Evolutionary conservation across 805 yeast species (phyloP).

Genomic region (Millerozyma miso): DNA sequence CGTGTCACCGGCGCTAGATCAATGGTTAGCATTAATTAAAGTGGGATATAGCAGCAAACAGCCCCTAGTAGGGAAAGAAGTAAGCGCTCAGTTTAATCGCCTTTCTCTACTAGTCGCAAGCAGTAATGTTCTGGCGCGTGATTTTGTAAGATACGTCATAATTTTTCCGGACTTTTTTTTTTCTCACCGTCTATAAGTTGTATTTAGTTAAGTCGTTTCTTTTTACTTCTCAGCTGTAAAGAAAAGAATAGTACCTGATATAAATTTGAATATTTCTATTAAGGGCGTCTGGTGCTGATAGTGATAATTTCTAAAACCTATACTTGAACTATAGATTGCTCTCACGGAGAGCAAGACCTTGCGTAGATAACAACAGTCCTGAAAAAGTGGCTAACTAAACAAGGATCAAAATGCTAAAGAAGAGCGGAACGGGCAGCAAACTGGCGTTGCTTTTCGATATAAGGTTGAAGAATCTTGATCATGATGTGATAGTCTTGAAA

Average conservation of each 20-base stretch:
- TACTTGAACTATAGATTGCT: slow-evolving; percentile 3
- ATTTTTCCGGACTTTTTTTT: neutral
- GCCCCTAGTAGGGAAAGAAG: no score
- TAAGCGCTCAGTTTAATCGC: no score
- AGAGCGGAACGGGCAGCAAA: slow-evolving; percentile 11
- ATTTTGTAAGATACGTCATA: neutral
- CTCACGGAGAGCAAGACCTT: slow-evolving; percentile 2
- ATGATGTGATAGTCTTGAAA: slow-evolving; percentile 74
- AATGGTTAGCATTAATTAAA: no score
- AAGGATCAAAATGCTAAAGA: slow-evolving; percentile 3
- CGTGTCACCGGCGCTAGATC: no score
- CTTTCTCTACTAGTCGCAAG: no score
- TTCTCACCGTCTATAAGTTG: neutral
- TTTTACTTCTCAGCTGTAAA: neutral
- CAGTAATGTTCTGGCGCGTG: neutral
- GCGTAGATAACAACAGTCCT: neutral
- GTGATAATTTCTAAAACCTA: slow-evolving; percentile 13
- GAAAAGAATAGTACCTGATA: slow-evolving; percentile 1
- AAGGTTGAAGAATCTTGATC: slow-evolving; percentile 62
- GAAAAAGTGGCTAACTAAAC: neutral
- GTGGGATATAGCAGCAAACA: no score
- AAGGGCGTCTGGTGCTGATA: slow-evolving; percentile 10
- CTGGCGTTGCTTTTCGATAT: slow-evolving; percentile 40
- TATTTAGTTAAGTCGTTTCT: neutral
- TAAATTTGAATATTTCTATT: no score